These are phyloP conservation scores for Thelonectria discophora DNA, from an alignment of 2,329 filamentous ascomycete species.

Conservation along the genomic window DNA sequence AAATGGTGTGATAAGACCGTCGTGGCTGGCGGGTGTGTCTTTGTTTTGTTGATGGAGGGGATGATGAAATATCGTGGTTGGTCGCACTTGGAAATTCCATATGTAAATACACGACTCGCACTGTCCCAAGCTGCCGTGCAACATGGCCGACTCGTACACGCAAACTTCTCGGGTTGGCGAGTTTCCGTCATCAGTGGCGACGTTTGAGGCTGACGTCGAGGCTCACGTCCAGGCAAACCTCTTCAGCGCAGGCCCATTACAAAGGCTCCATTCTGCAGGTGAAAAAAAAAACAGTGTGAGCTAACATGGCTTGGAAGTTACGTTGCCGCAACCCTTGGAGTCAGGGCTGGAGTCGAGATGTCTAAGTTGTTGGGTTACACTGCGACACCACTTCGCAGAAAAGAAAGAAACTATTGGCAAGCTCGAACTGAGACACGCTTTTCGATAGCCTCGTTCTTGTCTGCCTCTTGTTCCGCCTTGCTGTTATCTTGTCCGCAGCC, in stretches of 20 bases:
- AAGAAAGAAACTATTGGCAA: neutral
- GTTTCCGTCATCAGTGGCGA: neutral
- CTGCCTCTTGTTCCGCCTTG: neutral
- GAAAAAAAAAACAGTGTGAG: no score
- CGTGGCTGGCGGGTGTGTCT: neutral
- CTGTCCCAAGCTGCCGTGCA: no score
- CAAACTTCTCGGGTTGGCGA: neutral
- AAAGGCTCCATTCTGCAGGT: no score
- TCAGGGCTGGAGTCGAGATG: neutral
- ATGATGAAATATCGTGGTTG: slow-evolving; percentile 2
- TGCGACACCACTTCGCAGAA: neutral
- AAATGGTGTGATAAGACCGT: slow-evolving; percentile 18
- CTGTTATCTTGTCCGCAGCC: neutral
- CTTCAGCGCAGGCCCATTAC: no score
- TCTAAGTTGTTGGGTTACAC: slow-evolving; percentile 1
- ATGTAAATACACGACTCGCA: no score
- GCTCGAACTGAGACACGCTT: neutral
- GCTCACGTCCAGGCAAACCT: neutral
- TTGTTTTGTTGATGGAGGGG: slow-evolving; percentile 8
- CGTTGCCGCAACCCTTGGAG: no score
- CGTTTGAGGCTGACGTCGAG: neutral
- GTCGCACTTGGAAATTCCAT: neutral
- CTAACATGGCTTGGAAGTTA: no score
- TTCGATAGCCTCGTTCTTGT: slow-evolving; percentile 10
- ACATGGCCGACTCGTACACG: no score